Base-by-base conservation (phyloP, 2,329 filamentous ascomycete species). In the Helicocarpus griseus region DNA sequence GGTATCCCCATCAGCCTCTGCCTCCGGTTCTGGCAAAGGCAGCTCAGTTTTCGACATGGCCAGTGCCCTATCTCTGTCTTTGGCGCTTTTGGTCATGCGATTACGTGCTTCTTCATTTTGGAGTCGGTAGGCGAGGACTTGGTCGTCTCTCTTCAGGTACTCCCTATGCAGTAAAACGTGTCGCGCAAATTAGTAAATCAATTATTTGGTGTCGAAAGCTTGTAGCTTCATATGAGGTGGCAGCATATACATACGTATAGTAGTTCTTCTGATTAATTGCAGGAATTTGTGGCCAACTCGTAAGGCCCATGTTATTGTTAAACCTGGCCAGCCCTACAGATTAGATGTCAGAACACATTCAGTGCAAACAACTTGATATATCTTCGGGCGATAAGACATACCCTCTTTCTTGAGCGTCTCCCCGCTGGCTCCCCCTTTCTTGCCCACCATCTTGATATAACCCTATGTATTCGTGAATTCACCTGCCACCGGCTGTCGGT, bases 241-340 rank as follows among this genome's bases (percentile, higher is more conserved):
- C 17, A 35, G 17, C 4, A 4, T 17, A 3, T 5, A 74, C 83
- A 55, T 77, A 93, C 88, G 90, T 95, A 69, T 96, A 96, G 71
- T 98, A 98, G 70, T 98, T 98, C 75, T 98, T 98, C 70, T 98
- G 93, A 67, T 98, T 98, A 71, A 98, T 98, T 62, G 93, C 88
- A 40, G 81, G 79, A 53, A 95, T 83, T 64, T 93, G 86, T 8
- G 93, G 91, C 91, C 93, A 98, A 68, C 80, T 94, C 45, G 89
- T 87, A 65, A 93, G 81, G 65, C 90, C 93, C 85, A 98, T 91
- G 72, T 91, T 90, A 80, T 98, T 98, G 76, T 98, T 93, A 54
- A 93, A 97, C 66, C 91, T 82, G 73, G 95, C 89, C 58, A 98
- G 82, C 58, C 93, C 91, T 96, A 66, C 38, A 21, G 11, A 17